Evolutionary conservation across 2,329 filamentous ascomycete species (phyloP).

Genomic region (Gnomoniopsis smithogilvyi): DNA sequence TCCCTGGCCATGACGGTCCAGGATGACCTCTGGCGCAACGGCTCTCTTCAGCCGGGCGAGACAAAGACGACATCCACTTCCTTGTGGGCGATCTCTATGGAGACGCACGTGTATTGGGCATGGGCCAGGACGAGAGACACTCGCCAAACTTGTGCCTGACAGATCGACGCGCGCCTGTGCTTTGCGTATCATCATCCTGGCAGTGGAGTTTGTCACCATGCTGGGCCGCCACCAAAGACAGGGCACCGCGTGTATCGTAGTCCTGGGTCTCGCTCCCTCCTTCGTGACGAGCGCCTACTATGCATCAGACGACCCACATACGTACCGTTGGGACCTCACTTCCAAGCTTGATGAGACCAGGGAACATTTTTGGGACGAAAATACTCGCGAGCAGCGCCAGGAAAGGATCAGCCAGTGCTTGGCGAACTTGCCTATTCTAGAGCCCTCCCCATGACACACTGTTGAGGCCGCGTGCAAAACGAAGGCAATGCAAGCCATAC

Average conservation of each 20-base stretch:
- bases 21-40: not conserved
- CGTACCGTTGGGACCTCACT: not conserved
- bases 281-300: not conserved
- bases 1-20: not conserved
- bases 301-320: not conserved
- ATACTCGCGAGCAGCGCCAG: not conserved
- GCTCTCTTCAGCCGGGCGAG: not conserved
- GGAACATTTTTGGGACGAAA: not conserved
- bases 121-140: slow-evolving; percentile 3
- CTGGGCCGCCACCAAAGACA: not conserved
- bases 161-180: not conserved
- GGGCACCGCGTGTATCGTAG: not conserved
- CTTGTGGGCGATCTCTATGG: not conserved
- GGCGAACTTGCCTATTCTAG: not conserved
- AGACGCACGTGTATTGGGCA: not conserved
- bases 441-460: not conserved
- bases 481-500: too few relatives aligned
- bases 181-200: not conserved
- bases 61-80: not conserved
- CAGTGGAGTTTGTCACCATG: not conserved
- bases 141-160: not conserved
- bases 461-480: not conserved
- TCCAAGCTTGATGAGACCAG: not conserved
- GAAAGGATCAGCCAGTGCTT: not conserved
- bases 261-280: not conserved